Conservation (phyloP, 75 land plant genomes). For the Ceratopteris richardii region DNA sequence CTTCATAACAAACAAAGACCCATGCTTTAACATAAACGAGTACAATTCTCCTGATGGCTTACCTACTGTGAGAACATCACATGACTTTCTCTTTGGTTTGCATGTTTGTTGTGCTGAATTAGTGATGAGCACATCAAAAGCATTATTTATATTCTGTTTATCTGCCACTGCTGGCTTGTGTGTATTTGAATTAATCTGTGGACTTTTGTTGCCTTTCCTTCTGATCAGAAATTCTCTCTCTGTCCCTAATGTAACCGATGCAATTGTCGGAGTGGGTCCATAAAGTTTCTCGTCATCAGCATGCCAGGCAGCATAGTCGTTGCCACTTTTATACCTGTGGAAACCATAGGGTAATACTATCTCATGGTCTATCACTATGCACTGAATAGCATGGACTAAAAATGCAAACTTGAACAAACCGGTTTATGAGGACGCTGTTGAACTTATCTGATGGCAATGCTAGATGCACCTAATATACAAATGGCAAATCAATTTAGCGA, state of each 20-base stretch:
- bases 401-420: no score
- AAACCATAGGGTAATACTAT: no score
- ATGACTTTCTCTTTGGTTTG: constrained; percentile 18
- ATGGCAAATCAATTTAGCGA: neutral
- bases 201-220: constrained; percentile 24
- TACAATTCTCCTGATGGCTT: constrained; percentile 25
- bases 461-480: constrained; percentile 42
- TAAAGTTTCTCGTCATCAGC: constrained; percentile 79
- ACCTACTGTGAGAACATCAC: neutral
- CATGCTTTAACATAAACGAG: constrained; percentile 59
- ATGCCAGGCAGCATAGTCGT: constrained; percentile 76
- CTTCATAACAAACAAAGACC: constrained; percentile 73
- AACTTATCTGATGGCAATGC: constrained; percentile 54
- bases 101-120: constrained; percentile 3
- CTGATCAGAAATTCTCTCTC: constrained; percentile 71
- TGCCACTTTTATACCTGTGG: constrained; percentile 58
- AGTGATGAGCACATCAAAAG: neutral
- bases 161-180: neutral
- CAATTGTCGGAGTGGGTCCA: constrained; percentile 67
- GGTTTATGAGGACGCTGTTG: constrained; percentile 46
- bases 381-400: no score
- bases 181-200: neutral
- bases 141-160: neutral
- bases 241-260: constrained; percentile 73
- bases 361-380: no score